Base-by-base conservation (phyloP, 257 asterid genomes). In the Lavandula angustifolia region DNA sequence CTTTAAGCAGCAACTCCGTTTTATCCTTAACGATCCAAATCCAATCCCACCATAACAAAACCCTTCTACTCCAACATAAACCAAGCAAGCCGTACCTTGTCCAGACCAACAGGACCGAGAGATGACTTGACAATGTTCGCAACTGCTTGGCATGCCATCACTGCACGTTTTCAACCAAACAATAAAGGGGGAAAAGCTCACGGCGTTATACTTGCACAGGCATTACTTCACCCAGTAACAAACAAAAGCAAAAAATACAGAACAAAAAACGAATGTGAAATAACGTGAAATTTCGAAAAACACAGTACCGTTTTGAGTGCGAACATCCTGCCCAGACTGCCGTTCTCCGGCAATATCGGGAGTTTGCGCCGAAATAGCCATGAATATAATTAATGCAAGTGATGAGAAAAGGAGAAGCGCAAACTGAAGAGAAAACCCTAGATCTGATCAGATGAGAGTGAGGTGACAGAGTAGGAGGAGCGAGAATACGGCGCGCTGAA, bases 71-170 rank as follows among this genome's bases (percentile, higher is more conserved):
- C 62, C 47, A 27, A 7, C 5, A 11, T 2, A 46, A 41, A 17
- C 47, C 16, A 29, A 14, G 51, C 61, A 55, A 16, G 31, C 50
- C 31, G 13, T 46, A 89, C 99, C 99, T 92, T 92, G 79, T 92
- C 99, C 56, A 92, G 97, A 67, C 99, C 97, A 60, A 90, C 96
- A 1, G 97, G 99, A 64, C 99, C 99, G 14, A 94, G 94, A 1
- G 97, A 94, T 10, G 99, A 87, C 71, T 94, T 94, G 60, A 94
- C 97, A 42, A 89, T 84, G 73, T 92, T 87, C 4, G 99, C 95
- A 43, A 92, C 75, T 3, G 99, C 97, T 70, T 84, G 94, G 72
- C 99, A 92, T 44, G 97, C 95, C 77, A 82, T 35, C 32, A 90
- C 99, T 94, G 83, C 76, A 47, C 78, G 78, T 71, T 58, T 50